Base-by-base conservation (phyloP, 2,329 filamentous ascomycete species). In the Cladosporium sp. region DNA sequence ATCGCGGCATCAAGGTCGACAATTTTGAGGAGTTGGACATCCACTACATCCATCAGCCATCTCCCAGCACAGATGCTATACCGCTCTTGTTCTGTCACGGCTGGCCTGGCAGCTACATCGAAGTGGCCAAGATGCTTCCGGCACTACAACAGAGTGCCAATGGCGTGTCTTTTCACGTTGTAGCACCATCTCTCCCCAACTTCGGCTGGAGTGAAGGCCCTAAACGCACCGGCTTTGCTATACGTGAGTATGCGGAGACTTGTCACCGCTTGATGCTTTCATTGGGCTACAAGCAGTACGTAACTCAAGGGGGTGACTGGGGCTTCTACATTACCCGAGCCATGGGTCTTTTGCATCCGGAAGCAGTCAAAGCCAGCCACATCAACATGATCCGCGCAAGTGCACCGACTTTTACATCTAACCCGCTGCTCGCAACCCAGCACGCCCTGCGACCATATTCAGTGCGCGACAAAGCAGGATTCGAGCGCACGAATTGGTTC, bases 1-100 rank as follows among this genome's bases (percentile, higher is more conserved):
- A 78, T 1, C 84, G 83, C 0, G 73, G 71, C 1, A 78, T 91
- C 8, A 69, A 79, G 0, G 82, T 89, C 0, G 81, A 86, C 13
- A 86, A 84, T 0, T 46, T 46, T 46, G 87, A 82, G 1, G 78
- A 81, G 0, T 72, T 90, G 58, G 80, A 87, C 36, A 79, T 91
- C 3, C 89, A 91, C 76, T 90, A 88, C 72, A 75, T 91, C 2
- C 86, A 90, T 72, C 81, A 88, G 69, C 80, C 76, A 61, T 87
- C 84, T 69, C 72, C 76, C 1, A 79, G 79, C 2, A 69, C 81
- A 1, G 79, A 80, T 23, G 86, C 87, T 1, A 85, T 91, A 49
- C 89, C 89, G 0, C 72, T 91, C 32, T 74, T 91, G 0, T 91
- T 91, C 73, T 80, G 82, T n/a, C 89, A 91, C 72, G 88, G 88